Base-by-base conservation (phyloP, 176 grass and related monocot species). In the Oryza nivara region DNA sequence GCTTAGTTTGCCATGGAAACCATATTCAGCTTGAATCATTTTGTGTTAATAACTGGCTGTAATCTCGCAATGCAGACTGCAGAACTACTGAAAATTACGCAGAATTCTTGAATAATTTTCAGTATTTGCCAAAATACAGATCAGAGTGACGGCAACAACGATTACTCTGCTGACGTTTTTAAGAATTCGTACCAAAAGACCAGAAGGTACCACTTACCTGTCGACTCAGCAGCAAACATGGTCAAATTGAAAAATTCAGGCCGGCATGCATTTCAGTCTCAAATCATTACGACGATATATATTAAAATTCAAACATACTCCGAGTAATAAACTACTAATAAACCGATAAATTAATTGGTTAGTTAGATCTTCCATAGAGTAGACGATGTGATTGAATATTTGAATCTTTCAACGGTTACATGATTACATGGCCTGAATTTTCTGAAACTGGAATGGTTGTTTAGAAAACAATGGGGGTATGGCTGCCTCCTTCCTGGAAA, bases 251-350 rank as follows among this genome's bases (percentile, higher is more conserved):
- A 30, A 30, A 11, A 40, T n/a, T 35, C 49, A 76, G 74, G 51
- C 65, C 40, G 65, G 86, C 73, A 86, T 73, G 86, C 73, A 80
- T 73, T 73, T 80, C 41, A 6, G 14, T n/a, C 80, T 77, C 52
- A 73, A 72, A 83, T 78, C 30, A 72, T 83, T 11, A 22, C 41
- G 67, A 73, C 1, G 20, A 26, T 16, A 23, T 6, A 61, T 85
- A 85, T 47, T 70, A 11, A 61, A 16, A n/a, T 11, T 5, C 36
- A 38, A 38, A 38, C 36, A 6, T 41, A 41, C 40, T 41, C 40
- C 7, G 40, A 41, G 40, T 41, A 41, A 41, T 41, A 8, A 41
- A 8, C 7, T 41, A 4, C 14, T 19, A 77, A 60, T 70, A 16
- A 85, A 71, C 38, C 71, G 35, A 26, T 3, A 63, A 7, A 63